These are phyloP conservation scores for Paxillus rubicundulus DNA, from an alignment of 768 basidiomycete species.

Conservation along the genomic window DNA sequence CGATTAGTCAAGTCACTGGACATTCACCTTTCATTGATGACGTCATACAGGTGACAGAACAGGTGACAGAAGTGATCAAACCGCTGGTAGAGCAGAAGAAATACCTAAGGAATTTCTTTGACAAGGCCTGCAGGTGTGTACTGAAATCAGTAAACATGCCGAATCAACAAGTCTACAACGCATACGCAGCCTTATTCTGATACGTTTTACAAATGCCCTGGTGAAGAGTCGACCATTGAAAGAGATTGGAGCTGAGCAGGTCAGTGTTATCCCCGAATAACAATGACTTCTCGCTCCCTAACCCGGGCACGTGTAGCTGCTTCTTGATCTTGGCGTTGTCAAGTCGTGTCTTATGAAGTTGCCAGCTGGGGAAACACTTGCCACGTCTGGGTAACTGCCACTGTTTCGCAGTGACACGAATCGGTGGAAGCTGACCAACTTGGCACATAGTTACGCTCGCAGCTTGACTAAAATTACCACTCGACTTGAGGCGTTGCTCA, in stretches of 20 bases:
- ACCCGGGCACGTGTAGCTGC: constrained; percentile 46
- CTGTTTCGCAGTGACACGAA: not conserved
- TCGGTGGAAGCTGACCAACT: constrained; percentile 11
- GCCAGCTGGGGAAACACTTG: constrained; percentile 62
- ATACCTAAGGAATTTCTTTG: constrained; percentile 88
- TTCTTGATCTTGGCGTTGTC: constrained; percentile 87
- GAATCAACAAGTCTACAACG: not conserved
- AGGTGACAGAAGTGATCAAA: constrained; percentile 73
- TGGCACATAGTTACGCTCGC: constrained; percentile 65
- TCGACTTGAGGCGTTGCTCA: constrained; percentile 86
- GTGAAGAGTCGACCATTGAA: constrained; percentile 89
- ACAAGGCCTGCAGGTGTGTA: constrained; percentile 85
- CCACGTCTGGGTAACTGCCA: constrained; percentile 50
- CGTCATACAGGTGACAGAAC: constrained; percentile 69
- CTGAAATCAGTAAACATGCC: not conserved
- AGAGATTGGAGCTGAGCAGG: constrained; percentile 96
- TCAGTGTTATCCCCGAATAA: constrained; percentile 24
- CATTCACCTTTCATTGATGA: constrained; percentile 81
- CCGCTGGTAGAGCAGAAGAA: constrained; percentile 92
- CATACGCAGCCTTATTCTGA: constrained; percentile 65
- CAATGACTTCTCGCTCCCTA: not conserved
- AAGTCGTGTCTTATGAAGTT: constrained; percentile 81
- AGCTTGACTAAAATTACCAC: constrained; percentile 78
- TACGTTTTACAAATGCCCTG: constrained; percentile 84
- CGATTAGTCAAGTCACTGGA: constrained; percentile 79